phyloP scores from a whole-genome alignment of 2,329 filamentous ascomycete species.

The Neocucurbitaria cava region DNA sequence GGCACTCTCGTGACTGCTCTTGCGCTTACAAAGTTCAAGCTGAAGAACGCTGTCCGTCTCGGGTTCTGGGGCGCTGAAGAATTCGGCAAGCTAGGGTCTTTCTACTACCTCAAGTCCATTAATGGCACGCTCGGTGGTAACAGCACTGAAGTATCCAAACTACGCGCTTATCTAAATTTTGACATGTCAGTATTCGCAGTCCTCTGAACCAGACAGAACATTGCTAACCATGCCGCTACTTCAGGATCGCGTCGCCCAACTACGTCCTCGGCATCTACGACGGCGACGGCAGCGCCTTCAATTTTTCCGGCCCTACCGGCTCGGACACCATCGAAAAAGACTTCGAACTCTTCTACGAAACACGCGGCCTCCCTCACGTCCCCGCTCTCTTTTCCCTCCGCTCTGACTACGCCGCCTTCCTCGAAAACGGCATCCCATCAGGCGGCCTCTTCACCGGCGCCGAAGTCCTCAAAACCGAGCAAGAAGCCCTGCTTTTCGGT shows the following conservation, averaged over 20 bases:
- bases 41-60: constrained; percentile 51
- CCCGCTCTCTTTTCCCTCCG: constrained; percentile 48
- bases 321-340: constrained; percentile 46
- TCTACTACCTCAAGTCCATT: constrained; percentile 48
- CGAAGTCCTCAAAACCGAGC: constrained; percentile 49
- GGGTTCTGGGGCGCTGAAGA: constrained; percentile 53
- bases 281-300: constrained; percentile 47
- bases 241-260: constrained; percentile 51
- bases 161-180: constrained; percentile 53
- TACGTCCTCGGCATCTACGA: constrained; percentile 51
- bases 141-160: constrained; percentile 43
- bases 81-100: constrained; percentile 49
- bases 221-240: too few relatives aligned
- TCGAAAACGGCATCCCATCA: constrained; percentile 49
- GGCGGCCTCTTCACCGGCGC: constrained; percentile 52
- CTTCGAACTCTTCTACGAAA: constrained; percentile 46
- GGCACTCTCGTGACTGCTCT: constrained; percentile 49
- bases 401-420: constrained; percentile 52
- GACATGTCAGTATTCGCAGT: too few relatives aligned
- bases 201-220: too few relatives aligned
- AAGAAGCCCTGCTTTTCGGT: constrained; percentile 46
- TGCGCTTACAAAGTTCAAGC: constrained; percentile 48
- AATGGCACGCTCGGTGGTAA: constrained; percentile 41
- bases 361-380: constrained; percentile 39
- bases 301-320: constrained; percentile 46